Base-by-base conservation (phyloP, 345 rosid species). In the Boechera retrofracta region DNA sequence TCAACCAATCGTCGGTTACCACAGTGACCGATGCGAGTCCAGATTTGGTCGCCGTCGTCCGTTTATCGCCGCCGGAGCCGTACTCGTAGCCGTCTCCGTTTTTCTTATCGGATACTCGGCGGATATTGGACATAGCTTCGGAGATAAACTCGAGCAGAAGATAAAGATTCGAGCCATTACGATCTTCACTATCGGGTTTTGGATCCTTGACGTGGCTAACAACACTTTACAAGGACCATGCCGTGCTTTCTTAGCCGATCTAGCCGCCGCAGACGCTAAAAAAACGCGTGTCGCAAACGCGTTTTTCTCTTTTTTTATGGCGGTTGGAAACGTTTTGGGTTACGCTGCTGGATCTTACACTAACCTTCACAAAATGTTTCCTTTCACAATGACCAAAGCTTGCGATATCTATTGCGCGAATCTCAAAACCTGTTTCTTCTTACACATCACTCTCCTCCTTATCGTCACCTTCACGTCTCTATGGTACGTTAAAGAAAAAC, bases 201-300 rank as follows among this genome's bases (percentile, higher is more conserved):
- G 98, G 98, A 81, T 92, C 47, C 96, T 94, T 5, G 98, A 94
- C 48, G 97, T 94, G 0, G 97, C 98, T 10, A 94, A 94, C 82
- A 94, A 94, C 80, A 92, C 87, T 80, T 77, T 94, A 4, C 98
- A 92, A 74, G 96, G 96, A 5, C 98, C 97, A 0, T 91, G 95
- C 77, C 85, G 98, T 1, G 98, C 98, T 3, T 71, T 92, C 21
- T 83, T 94, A 2, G 98, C 95, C 2, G 98, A 94, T 55, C 81
- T 94, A 5, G 83, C 97, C 4, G 91, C 84, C 0, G 76, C 58
- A 2, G 78, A 82, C 75, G 86, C 91, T 52, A 84, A 71, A 57
- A 85, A 67, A 71, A 92, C 84, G 39, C 76, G 95, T 4, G 33
- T 69, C 3, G 86, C 97, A 4, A 92, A 94, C 78, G 72, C 84